phyloP scores from a whole-genome alignment of 2,329 filamentous ascomycete genomes.

The Decorospora gaudefroyi region DNA sequence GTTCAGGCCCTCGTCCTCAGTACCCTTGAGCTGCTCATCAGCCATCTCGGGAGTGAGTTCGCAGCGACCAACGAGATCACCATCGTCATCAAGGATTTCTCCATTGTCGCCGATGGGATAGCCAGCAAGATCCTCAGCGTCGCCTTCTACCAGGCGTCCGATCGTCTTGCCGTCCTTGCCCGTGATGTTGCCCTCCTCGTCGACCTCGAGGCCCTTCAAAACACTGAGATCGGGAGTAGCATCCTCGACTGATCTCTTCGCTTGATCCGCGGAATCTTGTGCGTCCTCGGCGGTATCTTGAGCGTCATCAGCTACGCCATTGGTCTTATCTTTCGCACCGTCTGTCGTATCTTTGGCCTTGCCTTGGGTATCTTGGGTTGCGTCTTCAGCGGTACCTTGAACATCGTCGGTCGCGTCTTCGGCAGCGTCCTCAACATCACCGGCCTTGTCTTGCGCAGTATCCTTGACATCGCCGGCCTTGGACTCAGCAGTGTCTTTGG shows the following conservation, averaged over 20 bases:
- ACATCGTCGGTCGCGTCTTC: slow-evolving; percentile 41
- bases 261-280: slow-evolving; percentile 35
- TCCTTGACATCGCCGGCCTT: slow-evolving; percentile 31
- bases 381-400: slow-evolving; percentile 35
- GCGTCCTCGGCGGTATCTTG: slow-evolving; percentile 34
- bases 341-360: slow-evolving; percentile 37
- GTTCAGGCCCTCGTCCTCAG: slow-evolving; percentile 44
- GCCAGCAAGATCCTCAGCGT: slow-evolving; percentile 58
- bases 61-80: slow-evolving; percentile 59
- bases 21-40: slow-evolving; percentile 50
- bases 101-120: slow-evolving; percentile 60
- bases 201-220: slow-evolving; percentile 57
- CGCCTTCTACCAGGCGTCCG: slow-evolving; percentile 57
- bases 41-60: slow-evolving; percentile 55
- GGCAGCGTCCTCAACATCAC: slow-evolving; percentile 44
- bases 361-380: slow-evolving; percentile 39
- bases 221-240: slow-evolving; percentile 53
- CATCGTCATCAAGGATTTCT: slow-evolving; percentile 61
- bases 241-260: slow-evolving; percentile 37
- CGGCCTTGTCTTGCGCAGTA: slow-evolving; percentile 48
- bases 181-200: slow-evolving; percentile 59
- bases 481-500: slow-evolving; percentile 35
- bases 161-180: slow-evolving; percentile 57
- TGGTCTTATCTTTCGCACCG: slow-evolving; percentile 35
- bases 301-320: slow-evolving; percentile 32